Percentiles rank a stretch among this genome's conserved stretches.
Evolutionary conservation across 106 monocot species (phyloP).

Genomic region (Hemerocallis citrina): DNA sequence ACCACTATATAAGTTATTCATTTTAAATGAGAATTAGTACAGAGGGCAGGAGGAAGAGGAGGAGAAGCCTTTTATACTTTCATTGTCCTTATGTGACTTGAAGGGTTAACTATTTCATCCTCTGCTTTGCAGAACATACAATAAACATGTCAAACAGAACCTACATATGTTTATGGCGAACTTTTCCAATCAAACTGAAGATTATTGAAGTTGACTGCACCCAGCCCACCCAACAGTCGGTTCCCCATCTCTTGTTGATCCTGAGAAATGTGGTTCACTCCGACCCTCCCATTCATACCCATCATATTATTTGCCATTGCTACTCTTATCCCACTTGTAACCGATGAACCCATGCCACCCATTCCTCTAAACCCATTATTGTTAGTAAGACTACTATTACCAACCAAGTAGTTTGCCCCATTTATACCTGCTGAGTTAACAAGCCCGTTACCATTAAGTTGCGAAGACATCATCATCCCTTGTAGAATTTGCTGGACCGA

Average conservation of each 20-base stretch:
- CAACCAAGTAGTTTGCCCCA: constrained; percentile 21
- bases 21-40: constrained; percentile 4
- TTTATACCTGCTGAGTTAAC: constrained; percentile 22
- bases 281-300: constrained; percentile 24
- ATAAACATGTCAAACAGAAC: background rate
- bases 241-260: constrained; percentile 52
- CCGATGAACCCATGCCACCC: constrained; percentile 23
- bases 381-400: constrained; percentile 19
- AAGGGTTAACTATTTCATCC: constrained; percentile 1
- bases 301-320: constrained; percentile 36
- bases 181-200: constrained; percentile 65
- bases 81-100: background rate
- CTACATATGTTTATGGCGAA: constrained; percentile 14
- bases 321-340: constrained; percentile 31
- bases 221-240: constrained; percentile 34
- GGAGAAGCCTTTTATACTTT: background rate
- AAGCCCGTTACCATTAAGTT: constrained; percentile 16
- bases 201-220: constrained; percentile 53
- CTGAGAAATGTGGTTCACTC: constrained; percentile 20
- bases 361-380: constrained; percentile 36
- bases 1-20: constrained; percentile 1
- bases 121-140: background rate
- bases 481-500: constrained; percentile 58
- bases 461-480: constrained; percentile 59
- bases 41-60: background rate